Evolutionary conservation across 352 stramenopile genomes (phyloP).

Genomic region (Phytophthora chlamydospora): DNA sequence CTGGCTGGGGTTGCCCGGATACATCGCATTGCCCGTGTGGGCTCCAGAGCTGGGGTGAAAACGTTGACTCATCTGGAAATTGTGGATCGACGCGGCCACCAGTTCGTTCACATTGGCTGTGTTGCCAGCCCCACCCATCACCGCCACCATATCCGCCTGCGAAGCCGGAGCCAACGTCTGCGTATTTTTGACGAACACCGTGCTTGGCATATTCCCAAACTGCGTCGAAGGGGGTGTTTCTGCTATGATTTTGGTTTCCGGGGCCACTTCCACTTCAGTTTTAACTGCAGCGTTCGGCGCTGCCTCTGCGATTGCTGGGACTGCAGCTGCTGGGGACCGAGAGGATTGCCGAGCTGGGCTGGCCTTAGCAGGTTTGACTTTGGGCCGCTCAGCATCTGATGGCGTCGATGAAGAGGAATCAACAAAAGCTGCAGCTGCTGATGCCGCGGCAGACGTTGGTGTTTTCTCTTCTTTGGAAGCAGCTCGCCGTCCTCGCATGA

Average conservation of each 20-base stretch:
- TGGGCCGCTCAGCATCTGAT: slow-evolving; percentile 31
- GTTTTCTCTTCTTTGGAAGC: slow-evolving; percentile 73
- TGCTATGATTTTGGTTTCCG: slow-evolving; percentile 24
- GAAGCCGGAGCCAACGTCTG: slow-evolving; percentile 26
- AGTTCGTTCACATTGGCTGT: slow-evolving; percentile 71
- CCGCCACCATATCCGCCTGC: slow-evolving; percentile 27
- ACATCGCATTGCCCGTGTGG: slow-evolving; percentile 36
- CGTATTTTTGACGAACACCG: slow-evolving; percentile 36
- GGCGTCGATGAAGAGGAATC: slow-evolving; percentile 17
- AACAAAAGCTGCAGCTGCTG: slow-evolving; percentile 19
- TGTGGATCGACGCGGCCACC: slow-evolving; percentile 75
- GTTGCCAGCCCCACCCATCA: slow-evolving; percentile 28
- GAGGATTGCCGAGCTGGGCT: slow-evolving; percentile 49
- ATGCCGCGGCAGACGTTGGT: slow-evolving; percentile 15
- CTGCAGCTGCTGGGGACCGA: slow-evolving; percentile 29
- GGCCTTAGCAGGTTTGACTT: slow-evolving; percentile 43
- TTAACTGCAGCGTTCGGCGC: slow-evolving; percentile 19
- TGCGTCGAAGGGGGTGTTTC: slow-evolving; percentile 13
- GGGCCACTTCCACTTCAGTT: slow-evolving; percentile 24
- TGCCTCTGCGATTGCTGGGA: slow-evolving; percentile 9
- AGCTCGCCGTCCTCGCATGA: slow-evolving; percentile 81
- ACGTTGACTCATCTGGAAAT: slow-evolving; percentile 74
- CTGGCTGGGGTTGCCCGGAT: slow-evolving; percentile 33
- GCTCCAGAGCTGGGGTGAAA: slow-evolving; percentile 41
- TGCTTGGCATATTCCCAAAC: slow-evolving; percentile 21